These are phyloP conservation scores for Hypoxylon sp. DNA, from an alignment of 2,329 filamentous ascomycete genomes.

Conservation along the genomic window DNA sequence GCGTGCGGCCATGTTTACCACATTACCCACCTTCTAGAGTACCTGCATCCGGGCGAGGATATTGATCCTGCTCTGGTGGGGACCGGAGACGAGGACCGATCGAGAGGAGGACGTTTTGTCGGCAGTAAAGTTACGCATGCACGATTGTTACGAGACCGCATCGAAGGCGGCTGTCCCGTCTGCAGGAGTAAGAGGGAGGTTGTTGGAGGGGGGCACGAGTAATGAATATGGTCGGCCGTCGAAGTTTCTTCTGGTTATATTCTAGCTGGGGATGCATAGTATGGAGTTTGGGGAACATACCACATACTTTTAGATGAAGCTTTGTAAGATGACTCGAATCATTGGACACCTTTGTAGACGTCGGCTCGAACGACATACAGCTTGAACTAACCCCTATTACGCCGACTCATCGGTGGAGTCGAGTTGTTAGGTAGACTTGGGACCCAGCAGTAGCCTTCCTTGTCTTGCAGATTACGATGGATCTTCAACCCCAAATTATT, in stretches of 20 bases:
- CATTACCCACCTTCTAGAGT: slow-evolving; percentile 75
- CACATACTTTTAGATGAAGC: slow-evolving; percentile 9
- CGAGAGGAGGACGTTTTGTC: slow-evolving; percentile 71
- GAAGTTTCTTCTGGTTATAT: slow-evolving; percentile 3
- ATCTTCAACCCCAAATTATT: not conserved
- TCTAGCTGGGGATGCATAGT: slow-evolving; percentile 31
- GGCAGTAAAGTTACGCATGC: slow-evolving; percentile 91
- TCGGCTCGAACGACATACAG: not conserved
- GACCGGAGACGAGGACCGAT: slow-evolving; percentile 55
- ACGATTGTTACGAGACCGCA: slow-evolving; percentile 77
- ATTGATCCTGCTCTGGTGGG: slow-evolving; percentile 54
- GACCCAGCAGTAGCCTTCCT: not conserved
- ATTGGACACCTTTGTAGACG: slow-evolving; percentile 8
- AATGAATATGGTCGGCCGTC: not conserved
- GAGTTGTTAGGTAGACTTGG: not conserved
- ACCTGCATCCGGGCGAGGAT: slow-evolving; percentile 60
- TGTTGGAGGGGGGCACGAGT: slow-evolving; percentile 35
- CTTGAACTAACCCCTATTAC: not conserved
- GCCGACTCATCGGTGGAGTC: not conserved
- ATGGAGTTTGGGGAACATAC: slow-evolving; percentile 36
- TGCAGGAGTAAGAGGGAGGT: slow-evolving; percentile 58
- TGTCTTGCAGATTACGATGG: not conserved
- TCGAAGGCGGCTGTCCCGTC: slow-evolving; percentile 74
- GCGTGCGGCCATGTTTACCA: slow-evolving; percentile 87
- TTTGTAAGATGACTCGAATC: slow-evolving; percentile 9